These are phyloP conservation scores for Actinomucor elegans DNA, from an alignment of 371 early-diverging fungal species.

Conservation along the genomic window DNA sequence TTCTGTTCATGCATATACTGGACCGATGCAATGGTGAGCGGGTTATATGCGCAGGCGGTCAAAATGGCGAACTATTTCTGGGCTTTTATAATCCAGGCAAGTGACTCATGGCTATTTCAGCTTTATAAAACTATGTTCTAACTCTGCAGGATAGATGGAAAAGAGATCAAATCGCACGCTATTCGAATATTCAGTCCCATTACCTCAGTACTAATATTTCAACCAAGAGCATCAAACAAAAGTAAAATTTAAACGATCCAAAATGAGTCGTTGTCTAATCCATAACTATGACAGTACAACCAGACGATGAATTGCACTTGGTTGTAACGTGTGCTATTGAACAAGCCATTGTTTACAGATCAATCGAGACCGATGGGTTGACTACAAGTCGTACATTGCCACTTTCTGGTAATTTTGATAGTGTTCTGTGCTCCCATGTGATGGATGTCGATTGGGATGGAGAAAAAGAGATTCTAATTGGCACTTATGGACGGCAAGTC, in stretches of 20 bases:
- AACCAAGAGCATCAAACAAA: constrained; percentile 46
- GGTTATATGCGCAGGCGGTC: constrained; percentile 63
- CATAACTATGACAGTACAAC: background rate
- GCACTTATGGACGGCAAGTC: constrained; percentile 73
- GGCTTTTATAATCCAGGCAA: constrained; percentile 35
- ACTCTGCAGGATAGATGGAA: constrained; percentile 20
- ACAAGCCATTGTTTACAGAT: constrained; percentile 58
- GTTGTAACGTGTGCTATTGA: constrained; percentile 68
- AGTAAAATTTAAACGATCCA: constrained; percentile 10
- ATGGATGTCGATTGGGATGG: constrained; percentile 81
- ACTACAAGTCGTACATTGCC: constrained; percentile 43
- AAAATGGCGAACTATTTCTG: constrained; percentile 58
- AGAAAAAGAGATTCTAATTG: constrained; percentile 66
- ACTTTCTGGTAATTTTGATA: constrained; percentile 61
- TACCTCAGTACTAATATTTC: constrained; percentile 48
- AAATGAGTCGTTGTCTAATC: background rate
- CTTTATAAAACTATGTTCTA: background rate
- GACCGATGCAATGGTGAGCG: constrained; percentile 41
- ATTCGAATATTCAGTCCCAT: constrained; percentile 48
- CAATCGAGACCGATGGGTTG: constrained; percentile 46
- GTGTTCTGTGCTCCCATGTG: constrained; percentile 68
- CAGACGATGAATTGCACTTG: constrained; percentile 46
- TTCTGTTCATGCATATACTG: constrained; percentile 53
- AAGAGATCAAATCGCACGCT: constrained; percentile 31
- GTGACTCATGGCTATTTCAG: too few relatives aligned